phyloP scores from a whole-genome alignment of 169 alveolate genomes.

The Perkinsus marinus region DNA sequence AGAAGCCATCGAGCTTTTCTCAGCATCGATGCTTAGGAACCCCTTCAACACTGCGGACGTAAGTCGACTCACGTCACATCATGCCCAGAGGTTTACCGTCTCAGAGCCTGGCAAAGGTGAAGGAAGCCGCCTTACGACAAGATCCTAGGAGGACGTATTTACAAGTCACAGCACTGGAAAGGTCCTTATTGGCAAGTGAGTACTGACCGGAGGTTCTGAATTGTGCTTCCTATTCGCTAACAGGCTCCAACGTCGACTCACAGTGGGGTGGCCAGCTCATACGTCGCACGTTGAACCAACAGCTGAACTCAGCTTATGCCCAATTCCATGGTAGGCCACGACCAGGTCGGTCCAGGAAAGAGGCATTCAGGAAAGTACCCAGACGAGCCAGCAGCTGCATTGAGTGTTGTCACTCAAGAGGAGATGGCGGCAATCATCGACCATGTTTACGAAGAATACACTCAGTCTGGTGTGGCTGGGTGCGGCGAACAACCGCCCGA shows the following conservation, averaged over 20 bases:
- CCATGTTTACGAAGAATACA: not conserved
- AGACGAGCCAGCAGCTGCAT: not conserved
- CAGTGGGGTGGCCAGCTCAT: not conserved
- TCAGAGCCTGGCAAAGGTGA: not conserved
- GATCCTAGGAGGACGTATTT: not conserved
- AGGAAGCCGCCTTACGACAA: not conserved
- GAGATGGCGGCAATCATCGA: not conserved
- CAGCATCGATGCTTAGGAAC: not conserved
- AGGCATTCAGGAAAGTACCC: not conserved
- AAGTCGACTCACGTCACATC: not conserved
- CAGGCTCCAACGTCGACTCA: not conserved
- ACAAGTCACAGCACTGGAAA: not conserved
- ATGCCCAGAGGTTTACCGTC: not conserved
- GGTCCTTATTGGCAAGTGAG: not conserved
- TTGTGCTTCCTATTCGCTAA: not conserved
- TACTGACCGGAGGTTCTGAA: not conserved
- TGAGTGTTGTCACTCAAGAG: not conserved
- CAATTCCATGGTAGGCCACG: not conserved
- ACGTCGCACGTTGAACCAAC: not conserved
- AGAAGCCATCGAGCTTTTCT: not conserved
- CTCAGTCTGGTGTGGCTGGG: not conserved
- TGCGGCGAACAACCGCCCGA: not conserved
- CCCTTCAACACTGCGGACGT: not conserved
- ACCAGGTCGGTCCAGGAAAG: not conserved
- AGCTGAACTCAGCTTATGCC: not conserved